These are phyloP conservation scores for Dioscorea dumetorum DNA, from an alignment of 106 monocot species.

Conservation along the genomic window DNA sequence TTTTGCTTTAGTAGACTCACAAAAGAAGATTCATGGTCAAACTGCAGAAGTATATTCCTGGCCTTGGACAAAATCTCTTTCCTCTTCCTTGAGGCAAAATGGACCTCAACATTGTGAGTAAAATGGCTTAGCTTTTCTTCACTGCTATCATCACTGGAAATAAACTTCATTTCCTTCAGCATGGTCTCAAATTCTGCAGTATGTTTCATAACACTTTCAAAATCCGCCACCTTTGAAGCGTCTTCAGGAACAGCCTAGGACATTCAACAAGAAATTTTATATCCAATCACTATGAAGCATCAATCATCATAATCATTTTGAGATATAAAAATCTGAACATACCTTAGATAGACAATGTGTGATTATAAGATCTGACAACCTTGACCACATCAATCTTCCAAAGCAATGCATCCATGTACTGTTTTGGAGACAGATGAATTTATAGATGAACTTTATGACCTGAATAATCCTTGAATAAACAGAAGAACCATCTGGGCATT, in stretches of 20 bases:
- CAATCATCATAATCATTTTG: no score
- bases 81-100: slow-evolving; percentile 79
- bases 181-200: slow-evolving; percentile 72
- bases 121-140: slow-evolving; percentile 71
- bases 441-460: slow-evolving; percentile 64
- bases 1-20: slow-evolving; percentile 31
- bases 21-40: slow-evolving; percentile 31
- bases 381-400: slow-evolving; percentile 76
- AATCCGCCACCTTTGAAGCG: slow-evolving; percentile 69
- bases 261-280: not conserved
- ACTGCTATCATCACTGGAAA: slow-evolving; percentile 46
- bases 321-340: not conserved
- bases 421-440: slow-evolving; percentile 63
- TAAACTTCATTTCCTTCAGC: slow-evolving; percentile 65
- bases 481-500: slow-evolving; percentile 27
- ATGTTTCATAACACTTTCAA: slow-evolving; percentile 58
- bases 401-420: slow-evolving; percentile 62
- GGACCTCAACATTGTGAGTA: slow-evolving; percentile 77
- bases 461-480: slow-evolving; percentile 60
- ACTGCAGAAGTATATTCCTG: slow-evolving; percentile 58
- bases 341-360: slow-evolving; percentile 86
- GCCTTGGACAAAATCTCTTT: slow-evolving; percentile 81
- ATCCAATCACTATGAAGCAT: no score
- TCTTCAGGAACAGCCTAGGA: slow-evolving; percentile 85
- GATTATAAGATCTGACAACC: slow-evolving; percentile 78